Evolutionary conservation across 2,329 filamentous ascomycete genomes (phyloP).

Genomic region (Beauveria varroae): DNA sequence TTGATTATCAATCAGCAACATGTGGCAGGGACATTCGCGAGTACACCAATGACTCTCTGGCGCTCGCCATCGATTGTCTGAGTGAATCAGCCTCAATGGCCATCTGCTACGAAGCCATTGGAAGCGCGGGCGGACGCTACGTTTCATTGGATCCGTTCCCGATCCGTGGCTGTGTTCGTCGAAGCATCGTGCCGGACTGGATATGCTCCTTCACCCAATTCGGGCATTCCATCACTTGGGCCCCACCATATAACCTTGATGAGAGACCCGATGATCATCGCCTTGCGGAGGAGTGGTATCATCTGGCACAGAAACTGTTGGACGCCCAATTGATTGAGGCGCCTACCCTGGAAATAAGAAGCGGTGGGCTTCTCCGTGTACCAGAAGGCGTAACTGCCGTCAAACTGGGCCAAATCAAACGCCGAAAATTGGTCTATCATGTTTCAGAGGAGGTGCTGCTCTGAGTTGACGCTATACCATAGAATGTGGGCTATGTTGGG

Average conservation of each 20-base stretch:
- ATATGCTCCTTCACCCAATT: neutral
- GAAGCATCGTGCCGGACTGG: neutral
- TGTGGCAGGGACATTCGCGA: conserved; percentile 17
- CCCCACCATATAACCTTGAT: neutral
- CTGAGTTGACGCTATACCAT: neutral
- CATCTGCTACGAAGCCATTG: conserved; percentile 12
- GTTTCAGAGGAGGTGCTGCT: neutral
- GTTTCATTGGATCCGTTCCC: neutral
- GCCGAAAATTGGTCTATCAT: neutral
- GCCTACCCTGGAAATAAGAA: neutral
- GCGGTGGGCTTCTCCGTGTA: neutral
- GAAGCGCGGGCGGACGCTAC: neutral
- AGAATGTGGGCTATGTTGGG: too few relatives aligned
- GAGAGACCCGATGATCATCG: neutral
- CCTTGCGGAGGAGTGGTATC: neutral
- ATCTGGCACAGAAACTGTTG: neutral
- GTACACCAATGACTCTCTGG: conserved; percentile 14
- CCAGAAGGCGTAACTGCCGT: neutral
- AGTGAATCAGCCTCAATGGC: conserved; percentile 12
- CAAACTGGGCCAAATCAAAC: neutral
- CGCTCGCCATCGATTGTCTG: conserved; percentile 15
- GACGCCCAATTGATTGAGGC: neutral
- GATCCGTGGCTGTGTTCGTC: neutral
- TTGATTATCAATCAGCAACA: conserved; percentile 15
- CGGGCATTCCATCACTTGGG: neutral